These are phyloP conservation scores for Thermomucor indicae-seudaticae DNA, from an alignment of 371 early-diverging fungal genomes.

Conservation along the genomic window DNA sequence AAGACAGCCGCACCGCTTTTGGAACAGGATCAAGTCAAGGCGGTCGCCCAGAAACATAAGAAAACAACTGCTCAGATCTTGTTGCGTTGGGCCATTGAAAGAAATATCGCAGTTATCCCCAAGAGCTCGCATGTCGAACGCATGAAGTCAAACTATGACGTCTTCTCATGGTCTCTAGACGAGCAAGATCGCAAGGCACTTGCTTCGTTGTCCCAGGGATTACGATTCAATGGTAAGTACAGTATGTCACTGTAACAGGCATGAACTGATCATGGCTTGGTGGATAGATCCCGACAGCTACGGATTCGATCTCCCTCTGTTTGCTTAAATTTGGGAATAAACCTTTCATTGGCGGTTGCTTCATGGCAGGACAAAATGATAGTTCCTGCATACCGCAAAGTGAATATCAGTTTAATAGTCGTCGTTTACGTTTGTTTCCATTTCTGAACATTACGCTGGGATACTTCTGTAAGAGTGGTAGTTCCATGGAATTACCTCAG, in stretches of 20 bases:
- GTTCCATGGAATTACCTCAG: too few relatives aligned
- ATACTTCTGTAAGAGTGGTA: too few relatives aligned
- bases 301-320: slow-evolving; percentile 34
- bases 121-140: slow-evolving; percentile 47
- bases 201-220: slow-evolving; percentile 7
- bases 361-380: too few relatives aligned
- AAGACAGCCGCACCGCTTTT: slow-evolving; percentile 16
- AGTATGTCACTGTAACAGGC: neutral
- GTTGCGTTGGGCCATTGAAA: slow-evolving; percentile 50
- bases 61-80: slow-evolving; percentile 43
- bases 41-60: slow-evolving; percentile 32
- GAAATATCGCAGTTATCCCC: slow-evolving; percentile 55
- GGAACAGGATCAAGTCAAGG: slow-evolving; percentile 24
- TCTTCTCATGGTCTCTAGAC: slow-evolving; percentile 19
- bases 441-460: too few relatives aligned
- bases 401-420: too few relatives aligned
- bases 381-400: too few relatives aligned
- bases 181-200: slow-evolving; percentile 15
- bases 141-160: slow-evolving; percentile 30
- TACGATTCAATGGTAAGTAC: slow-evolving; percentile 17
- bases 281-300: slow-evolving; percentile 23
- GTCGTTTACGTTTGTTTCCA: too few relatives aligned
- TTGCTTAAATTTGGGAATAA: slow-evolving; percentile 16
- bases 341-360: too few relatives aligned
- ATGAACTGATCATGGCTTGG: neutral